Percentiles rank a stretch among this genome's conserved stretches.
These are phyloP conservation scores for Amaranthus tricolor DNA, from an alignment of 179 eudicot species.

Conservation along the genomic window DNA sequence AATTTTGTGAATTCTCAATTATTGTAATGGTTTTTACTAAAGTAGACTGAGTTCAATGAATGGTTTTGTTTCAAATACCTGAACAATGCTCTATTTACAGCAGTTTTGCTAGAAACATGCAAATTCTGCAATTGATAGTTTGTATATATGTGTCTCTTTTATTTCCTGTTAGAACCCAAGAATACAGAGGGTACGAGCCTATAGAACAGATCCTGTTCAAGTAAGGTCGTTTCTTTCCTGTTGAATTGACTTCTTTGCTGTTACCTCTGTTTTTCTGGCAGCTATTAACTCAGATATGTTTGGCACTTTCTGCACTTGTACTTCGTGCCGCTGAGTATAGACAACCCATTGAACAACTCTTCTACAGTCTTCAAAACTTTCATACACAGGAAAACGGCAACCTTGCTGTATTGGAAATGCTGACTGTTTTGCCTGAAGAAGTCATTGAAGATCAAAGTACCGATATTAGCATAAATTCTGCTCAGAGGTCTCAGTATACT, in stretches of 20 bases:
- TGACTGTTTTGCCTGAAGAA: slow-evolving; percentile 89
- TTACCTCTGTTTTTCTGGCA: slow-evolving; percentile 32
- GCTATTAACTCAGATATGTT: slow-evolving; percentile 97
- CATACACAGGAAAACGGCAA: slow-evolving; percentile 77
- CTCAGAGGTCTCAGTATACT: slow-evolving; percentile 65
- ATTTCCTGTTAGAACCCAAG: too few species aligned
- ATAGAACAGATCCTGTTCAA: too few species aligned
- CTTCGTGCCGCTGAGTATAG: slow-evolving; percentile 76
- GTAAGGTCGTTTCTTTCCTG: too few species aligned
- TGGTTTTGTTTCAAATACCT: too few species aligned
- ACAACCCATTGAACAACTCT: slow-evolving; percentile 88
- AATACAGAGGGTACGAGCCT: too few species aligned
- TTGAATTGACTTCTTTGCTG: neutral
- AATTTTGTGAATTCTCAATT: too few species aligned
- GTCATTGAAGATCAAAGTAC: slow-evolving; percentile 75
- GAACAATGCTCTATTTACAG: too few species aligned
- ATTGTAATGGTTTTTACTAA: too few species aligned
- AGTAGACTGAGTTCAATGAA: too few species aligned
- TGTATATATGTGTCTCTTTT: too few species aligned
- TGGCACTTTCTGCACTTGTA: slow-evolving; percentile 81
- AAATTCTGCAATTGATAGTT: too few species aligned
- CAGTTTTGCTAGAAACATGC: too few species aligned
- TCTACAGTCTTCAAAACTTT: slow-evolving; percentile 76
- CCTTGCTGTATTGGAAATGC: slow-evolving; percentile 87
- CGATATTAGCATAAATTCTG: slow-evolving; percentile 47